Conservation (phyloP, 495 filamentous ascomycete species). For the Endocarpon pusillum region DNA sequence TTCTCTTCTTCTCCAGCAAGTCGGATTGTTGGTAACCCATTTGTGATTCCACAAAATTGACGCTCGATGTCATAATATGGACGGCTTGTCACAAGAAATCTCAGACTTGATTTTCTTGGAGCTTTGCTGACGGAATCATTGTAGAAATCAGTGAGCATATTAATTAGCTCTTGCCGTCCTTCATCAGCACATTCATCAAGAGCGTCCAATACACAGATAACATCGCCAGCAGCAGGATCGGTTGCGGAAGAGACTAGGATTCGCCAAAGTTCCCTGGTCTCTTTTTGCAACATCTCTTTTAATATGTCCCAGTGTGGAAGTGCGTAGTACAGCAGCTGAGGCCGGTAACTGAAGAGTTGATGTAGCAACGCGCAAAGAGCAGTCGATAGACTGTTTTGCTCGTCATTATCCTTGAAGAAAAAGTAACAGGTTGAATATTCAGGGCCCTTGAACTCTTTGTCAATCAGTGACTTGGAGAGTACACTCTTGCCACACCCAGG, state of each 20-base stretch:
- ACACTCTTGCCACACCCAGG: conserved; percentile 28
- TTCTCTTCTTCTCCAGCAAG: background rate
- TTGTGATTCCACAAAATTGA: conserved; percentile 4
- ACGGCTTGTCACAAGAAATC: conserved; percentile 18
- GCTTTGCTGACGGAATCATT: background rate
- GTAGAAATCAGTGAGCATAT: conserved; percentile 2
- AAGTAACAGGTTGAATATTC: conserved; percentile 15
- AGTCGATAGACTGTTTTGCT: conserved; percentile 9
- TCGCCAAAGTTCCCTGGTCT: conserved; percentile 12
- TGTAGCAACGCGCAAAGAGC: conserved; percentile 20
- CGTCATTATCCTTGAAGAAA: conserved; percentile 18
- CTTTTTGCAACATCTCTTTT: conserved; percentile 6
- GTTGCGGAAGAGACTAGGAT: conserved; percentile 8
- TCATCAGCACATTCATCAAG: conserved; percentile 22
- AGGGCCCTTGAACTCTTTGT: conserved; percentile 9
- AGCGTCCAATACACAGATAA: conserved; percentile 24
- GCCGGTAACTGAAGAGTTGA: conserved; percentile 13
- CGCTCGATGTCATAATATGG: conserved; percentile 13
- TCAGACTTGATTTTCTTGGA: conserved; percentile 5
- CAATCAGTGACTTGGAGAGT: conserved; percentile 18
- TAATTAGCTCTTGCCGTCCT: conserved; percentile 9
- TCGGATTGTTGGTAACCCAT: conserved; percentile 3
- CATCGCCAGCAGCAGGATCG: conserved; percentile 9
- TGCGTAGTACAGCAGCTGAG: conserved; percentile 12
- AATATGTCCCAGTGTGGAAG: conserved; percentile 6